Evolutionary conservation across 2,329 filamentous ascomycete species (phyloP).

Genomic region (Fonsecaea nubica): DNA sequence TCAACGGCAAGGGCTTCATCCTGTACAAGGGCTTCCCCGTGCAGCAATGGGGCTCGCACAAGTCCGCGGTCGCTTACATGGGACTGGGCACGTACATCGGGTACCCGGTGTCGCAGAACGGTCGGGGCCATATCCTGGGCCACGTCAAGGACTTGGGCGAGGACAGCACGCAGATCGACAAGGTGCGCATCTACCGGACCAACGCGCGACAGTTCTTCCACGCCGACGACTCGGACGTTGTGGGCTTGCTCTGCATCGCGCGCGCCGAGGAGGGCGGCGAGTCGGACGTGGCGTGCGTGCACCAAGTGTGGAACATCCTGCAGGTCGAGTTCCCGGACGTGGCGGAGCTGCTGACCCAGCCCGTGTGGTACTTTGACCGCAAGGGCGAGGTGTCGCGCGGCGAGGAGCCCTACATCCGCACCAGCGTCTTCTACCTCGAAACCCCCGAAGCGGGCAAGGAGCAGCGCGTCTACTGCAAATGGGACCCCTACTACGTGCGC

Average conservation of each 20-base stretch:
- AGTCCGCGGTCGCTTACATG: slow-evolving; percentile 89
- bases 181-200: slow-evolving; percentile 88
- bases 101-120: slow-evolving; percentile 88
- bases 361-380: slow-evolving; percentile 90
- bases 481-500: slow-evolving; percentile 87
- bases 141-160: slow-evolving; percentile 90
- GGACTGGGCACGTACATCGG: slow-evolving; percentile 83
- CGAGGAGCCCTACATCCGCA: slow-evolving; percentile 75
- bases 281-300: slow-evolving; percentile 78
- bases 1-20: slow-evolving; percentile 88
- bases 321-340: slow-evolving; percentile 78
- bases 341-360: slow-evolving; percentile 73
- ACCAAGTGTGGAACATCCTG: slow-evolving; percentile 81
- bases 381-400: slow-evolving; percentile 81
- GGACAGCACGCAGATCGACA: slow-evolving; percentile 79
- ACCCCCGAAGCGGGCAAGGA: slow-evolving; percentile 50
- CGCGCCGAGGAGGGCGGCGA: slow-evolving; percentile 82
- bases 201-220: slow-evolving; percentile 87
- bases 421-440: slow-evolving; percentile 78
- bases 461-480: slow-evolving; percentile 76
- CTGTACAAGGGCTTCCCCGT: slow-evolving; percentile 87
- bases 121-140: slow-evolving; percentile 81
- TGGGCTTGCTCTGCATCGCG: slow-evolving; percentile 81
- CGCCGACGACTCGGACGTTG: slow-evolving; percentile 80
- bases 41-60: slow-evolving; percentile 74